Evolutionary conservation across 495 filamentous ascomycete species (phyloP).

Genomic region (Letharia columbiana): DNA sequence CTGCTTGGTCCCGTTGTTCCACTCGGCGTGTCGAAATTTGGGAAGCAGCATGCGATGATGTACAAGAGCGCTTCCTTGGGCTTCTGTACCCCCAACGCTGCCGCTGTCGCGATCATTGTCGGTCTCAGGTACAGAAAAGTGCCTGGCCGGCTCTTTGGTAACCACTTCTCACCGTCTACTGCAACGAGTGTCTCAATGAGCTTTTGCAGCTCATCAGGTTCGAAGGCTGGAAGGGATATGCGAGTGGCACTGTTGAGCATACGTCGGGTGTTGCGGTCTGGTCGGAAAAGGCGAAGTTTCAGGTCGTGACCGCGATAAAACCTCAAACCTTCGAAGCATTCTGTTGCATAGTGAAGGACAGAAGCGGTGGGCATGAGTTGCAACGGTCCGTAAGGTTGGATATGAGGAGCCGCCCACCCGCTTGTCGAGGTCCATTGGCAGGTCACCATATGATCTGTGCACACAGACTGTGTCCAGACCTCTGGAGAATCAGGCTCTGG

Average conservation of each 20-base stretch:
- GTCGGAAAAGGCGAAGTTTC: constrained; percentile 77
- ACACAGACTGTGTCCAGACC: constrained; percentile 34
- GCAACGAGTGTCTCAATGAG: constrained; percentile 50
- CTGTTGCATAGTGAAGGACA: constrained; percentile 83
- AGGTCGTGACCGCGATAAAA: constrained; percentile 77
- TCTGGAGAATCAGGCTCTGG: constrained; percentile 51
- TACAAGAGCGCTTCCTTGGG: constrained; percentile 79
- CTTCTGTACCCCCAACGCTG: constrained; percentile 70
- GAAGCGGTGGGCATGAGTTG: constrained; percentile 75
- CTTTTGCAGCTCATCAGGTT: constrained; percentile 60
- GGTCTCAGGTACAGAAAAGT: constrained; percentile 74
- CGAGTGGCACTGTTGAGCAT: constrained; percentile 62
- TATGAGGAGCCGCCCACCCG: constrained; percentile 72
- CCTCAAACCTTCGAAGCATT: constrained; percentile 90
- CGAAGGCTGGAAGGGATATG: constrained; percentile 71
- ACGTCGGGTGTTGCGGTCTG: constrained; percentile 64
- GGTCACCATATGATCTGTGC: constrained; percentile 56
- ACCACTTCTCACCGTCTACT: constrained; percentile 67
- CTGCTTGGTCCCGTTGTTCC: background rate
- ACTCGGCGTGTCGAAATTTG: constrained; percentile 37
- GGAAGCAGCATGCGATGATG: constrained; percentile 70
- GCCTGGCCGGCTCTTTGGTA: constrained; percentile 58
- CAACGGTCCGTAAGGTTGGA: constrained; percentile 73
- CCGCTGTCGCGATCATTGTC: constrained; percentile 73
- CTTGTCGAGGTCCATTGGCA: constrained; percentile 53